These are phyloP conservation scores for Graphilbum fragrans DNA, from an alignment of 2,329 filamentous ascomycete species.

Conservation along the genomic window DNA sequence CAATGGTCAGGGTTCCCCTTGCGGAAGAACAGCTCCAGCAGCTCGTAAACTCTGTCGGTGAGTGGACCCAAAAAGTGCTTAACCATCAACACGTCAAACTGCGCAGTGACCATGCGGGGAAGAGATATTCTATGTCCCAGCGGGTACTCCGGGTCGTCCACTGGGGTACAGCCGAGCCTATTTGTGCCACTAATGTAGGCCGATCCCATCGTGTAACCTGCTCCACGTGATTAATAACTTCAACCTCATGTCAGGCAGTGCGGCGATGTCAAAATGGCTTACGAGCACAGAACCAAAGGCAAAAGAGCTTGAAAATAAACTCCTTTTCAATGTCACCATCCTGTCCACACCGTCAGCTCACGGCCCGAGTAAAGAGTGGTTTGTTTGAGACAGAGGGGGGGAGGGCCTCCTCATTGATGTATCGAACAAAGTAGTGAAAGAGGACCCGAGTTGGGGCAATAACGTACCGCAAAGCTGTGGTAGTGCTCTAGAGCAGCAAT, in stretches of 20 bases:
- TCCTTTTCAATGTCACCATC: slow-evolving; percentile 15
- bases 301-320: slow-evolving; percentile 28
- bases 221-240: no score
- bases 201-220: slow-evolving; percentile 33
- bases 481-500: slow-evolving; percentile 13
- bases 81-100: slow-evolving; percentile 30
- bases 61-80: slow-evolving; percentile 22
- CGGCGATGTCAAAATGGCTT: slow-evolving; percentile 12
- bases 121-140: slow-evolving; percentile 22
- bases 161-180: slow-evolving; percentile 25
- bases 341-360: not conserved
- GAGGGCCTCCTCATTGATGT: no score
- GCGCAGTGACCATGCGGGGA: slow-evolving; percentile 31
- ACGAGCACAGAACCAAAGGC: slow-evolving; percentile 35
- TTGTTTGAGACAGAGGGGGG: no score
- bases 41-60: slow-evolving; percentile 19
- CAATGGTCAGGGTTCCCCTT: slow-evolving; percentile 19
- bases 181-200: slow-evolving; percentile 28
- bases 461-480: slow-evolving; percentile 8
- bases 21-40: slow-evolving; percentile 22
- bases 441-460: not conserved
- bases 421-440: no score
- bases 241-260: no score
- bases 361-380: no score
- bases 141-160: slow-evolving; percentile 23